Conservation (phyloP, 2,329 filamentous ascomycete species). For the Aspergillus candidus region DNA sequence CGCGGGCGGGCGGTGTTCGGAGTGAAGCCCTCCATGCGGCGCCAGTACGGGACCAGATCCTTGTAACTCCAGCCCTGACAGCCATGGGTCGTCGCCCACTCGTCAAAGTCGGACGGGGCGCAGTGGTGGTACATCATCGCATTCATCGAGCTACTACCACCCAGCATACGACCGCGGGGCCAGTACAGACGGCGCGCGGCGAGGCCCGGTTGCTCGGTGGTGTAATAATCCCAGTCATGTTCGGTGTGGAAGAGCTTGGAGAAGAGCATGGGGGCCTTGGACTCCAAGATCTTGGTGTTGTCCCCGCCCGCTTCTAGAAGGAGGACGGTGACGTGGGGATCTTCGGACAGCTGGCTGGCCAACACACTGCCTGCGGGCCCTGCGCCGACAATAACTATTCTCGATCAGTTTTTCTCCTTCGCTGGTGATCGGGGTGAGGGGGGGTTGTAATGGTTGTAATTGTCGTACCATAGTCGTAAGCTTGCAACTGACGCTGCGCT, state of each 20-base stretch:
- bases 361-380: conserved; percentile 16
- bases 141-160: conserved; percentile 12
- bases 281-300: conserved; percentile 9
- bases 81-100: conserved; percentile 10
- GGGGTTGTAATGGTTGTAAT: too few relatives aligned
- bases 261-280: conserved; percentile 12
- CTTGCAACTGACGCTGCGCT: conserved; percentile 7
- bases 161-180: conserved; percentile 15
- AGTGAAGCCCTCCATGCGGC: conserved; percentile 17
- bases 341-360: conserved; percentile 16
- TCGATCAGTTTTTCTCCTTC: not conserved
- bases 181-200: conserved; percentile 13
- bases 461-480: conserved; percentile 14
- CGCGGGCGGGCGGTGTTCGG: conserved; percentile 8
- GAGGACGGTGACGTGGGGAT: conserved; percentile 13
- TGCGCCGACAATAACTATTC: conserved; percentile 14
- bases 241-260: conserved; percentile 11
- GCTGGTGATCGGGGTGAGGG: too few relatives aligned
- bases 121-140: conserved; percentile 18
- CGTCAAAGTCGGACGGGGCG: conserved; percentile 13
- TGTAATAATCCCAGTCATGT: conserved; percentile 16
- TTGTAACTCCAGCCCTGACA: conserved; percentile 37
- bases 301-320: conserved; percentile 16
- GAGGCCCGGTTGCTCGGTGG: conserved; percentile 11
- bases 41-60: conserved; percentile 43